These are phyloP conservation scores for Aspergillus sp. DNA, from an alignment of 2,329 filamentous ascomycete genomes.

Conservation along the genomic window DNA sequence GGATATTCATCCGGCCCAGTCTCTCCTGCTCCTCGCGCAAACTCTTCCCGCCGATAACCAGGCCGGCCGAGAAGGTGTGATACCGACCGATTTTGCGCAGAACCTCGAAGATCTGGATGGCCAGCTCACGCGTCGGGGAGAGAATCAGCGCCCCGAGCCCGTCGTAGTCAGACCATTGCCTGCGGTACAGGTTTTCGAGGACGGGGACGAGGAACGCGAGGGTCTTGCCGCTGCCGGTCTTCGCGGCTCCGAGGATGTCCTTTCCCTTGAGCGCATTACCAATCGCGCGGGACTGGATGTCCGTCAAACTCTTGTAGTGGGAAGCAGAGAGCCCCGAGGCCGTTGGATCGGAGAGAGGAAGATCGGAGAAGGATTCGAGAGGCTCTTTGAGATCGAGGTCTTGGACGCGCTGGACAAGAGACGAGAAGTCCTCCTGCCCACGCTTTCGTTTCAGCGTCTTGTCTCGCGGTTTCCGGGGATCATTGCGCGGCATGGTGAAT, in stretches of 20 bases:
- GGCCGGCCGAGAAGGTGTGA: constrained; percentile 83
- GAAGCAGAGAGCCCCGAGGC: constrained; percentile 68
- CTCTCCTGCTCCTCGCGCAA: constrained; percentile 90
- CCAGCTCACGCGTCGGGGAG: constrained; percentile 88
- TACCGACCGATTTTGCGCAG: too few species aligned
- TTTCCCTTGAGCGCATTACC: constrained; percentile 92
- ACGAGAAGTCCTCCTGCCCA: constrained; percentile 34
- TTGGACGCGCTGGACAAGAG: constrained; percentile 34
- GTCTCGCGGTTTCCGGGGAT: too few species aligned
- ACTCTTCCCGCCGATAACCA: constrained; percentile 77
- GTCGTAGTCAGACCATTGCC: too few species aligned
- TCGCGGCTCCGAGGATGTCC: constrained; percentile 92
- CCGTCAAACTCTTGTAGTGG: constrained; percentile 83
- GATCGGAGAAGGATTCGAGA: constrained; percentile 64
- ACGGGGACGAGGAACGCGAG: constrained; percentile 91
- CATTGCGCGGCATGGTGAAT: too few species aligned
- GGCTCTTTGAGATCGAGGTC: constrained; percentile 39
- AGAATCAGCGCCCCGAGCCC: constrained; percentile 83
- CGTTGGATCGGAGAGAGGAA: constrained; percentile 79
- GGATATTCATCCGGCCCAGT: constrained; percentile 87
- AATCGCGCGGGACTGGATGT: constrained; percentile 91
- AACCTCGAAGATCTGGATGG: constrained; percentile 86
- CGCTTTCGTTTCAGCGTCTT: constrained; percentile 38
- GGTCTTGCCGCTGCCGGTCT: constrained; percentile 96
- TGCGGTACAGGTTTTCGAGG: constrained; percentile 69